These are phyloP conservation scores for Avena atlantica DNA, from an alignment of 176 grass and related monocot genomes.

Conservation along the genomic window DNA sequence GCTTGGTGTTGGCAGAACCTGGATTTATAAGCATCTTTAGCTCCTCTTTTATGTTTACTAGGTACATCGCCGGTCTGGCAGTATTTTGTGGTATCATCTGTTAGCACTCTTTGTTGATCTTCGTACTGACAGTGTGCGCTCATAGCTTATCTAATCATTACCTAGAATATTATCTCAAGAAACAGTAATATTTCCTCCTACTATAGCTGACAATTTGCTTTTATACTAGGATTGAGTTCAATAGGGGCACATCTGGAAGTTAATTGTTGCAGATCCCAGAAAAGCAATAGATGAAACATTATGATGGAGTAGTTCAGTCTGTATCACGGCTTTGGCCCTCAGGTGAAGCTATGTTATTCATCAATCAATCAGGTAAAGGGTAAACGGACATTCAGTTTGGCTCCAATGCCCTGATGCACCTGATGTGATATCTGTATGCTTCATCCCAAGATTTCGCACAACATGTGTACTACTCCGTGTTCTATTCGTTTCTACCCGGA, in stretches of 20 bases:
- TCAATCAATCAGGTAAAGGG: conserved; percentile 56
- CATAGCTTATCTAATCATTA: conserved; percentile 12
- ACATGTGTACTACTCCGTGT: no score
- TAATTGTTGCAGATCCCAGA: conserved; percentile 89
- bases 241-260: conserved; percentile 98
- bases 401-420: no score
- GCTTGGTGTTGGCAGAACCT: neutral
- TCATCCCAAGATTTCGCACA: no score
- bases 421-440: no score
- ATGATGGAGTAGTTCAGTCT: conserved; percentile 86
- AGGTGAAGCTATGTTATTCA: conserved; percentile 80
- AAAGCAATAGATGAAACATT: conserved; percentile 94
- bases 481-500: no score
- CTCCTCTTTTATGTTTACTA: neutral
- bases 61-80: no score
- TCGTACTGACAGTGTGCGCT: neutral
- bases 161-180: conserved; percentile 25
- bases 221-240: conserved; percentile 72
- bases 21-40: conserved; percentile 6
- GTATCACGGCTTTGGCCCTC: conserved; percentile 97
- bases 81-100: neutral
- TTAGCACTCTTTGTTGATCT: conserved; percentile 6
- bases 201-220: conserved; percentile 30
- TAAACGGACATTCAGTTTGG: no score
- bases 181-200: conserved; percentile 24